Base-by-base conservation (phyloP, 164 flowering plant genomes). In the Liriodendron chinense region DNA sequence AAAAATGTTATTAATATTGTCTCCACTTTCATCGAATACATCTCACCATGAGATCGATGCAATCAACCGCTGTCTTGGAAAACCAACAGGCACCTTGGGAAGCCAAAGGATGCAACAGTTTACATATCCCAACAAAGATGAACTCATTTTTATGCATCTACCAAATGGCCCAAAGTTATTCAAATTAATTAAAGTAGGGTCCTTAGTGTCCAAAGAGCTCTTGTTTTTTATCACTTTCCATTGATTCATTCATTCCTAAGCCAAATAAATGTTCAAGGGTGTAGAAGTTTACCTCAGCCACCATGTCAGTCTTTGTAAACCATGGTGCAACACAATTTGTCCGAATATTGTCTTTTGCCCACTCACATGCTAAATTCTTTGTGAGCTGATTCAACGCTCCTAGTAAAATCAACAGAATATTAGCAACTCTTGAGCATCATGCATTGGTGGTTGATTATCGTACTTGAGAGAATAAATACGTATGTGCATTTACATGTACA, bases 311-410 rank as follows among this genome's bases (percentile, higher is more conserved):
- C 72, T 75, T 85, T 73, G 85, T 88, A 75, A 80, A 86, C 91
- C 92, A 89, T 0, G 96, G 98, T 5, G 93, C 86, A 75, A 93
- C 90, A 69, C 74, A 64, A 66, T 91, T 93, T 66, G 75, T 76
- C 79, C 94, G 80, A 71, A 91, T 90, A 72, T 87, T 87, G 82
- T 93, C 98, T 75, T 86, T 88, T 23, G 94, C 96, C 94, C 96
- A 93, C 79, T 91, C 98, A 75, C 94, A 91, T 65, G 98, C 94
- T 83, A 93, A 80, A 68, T 82, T 85, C 80, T 77, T 89, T 1
- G 98, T 84, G 8, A 90, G 79, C 65, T 90, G 96, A 83, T 93
- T 91, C 25, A 90, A 84, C 47, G 94, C 94, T 43, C 82, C 98
- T 93, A 81, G 59, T 56, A 83, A 25, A 67, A 13, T 8, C 59